Percentiles rank a stretch among this genome's conserved stretches.
phyloP scores from a whole-genome alignment of 73 alveolate genomes.

The Uronychia binucleata region DNA sequence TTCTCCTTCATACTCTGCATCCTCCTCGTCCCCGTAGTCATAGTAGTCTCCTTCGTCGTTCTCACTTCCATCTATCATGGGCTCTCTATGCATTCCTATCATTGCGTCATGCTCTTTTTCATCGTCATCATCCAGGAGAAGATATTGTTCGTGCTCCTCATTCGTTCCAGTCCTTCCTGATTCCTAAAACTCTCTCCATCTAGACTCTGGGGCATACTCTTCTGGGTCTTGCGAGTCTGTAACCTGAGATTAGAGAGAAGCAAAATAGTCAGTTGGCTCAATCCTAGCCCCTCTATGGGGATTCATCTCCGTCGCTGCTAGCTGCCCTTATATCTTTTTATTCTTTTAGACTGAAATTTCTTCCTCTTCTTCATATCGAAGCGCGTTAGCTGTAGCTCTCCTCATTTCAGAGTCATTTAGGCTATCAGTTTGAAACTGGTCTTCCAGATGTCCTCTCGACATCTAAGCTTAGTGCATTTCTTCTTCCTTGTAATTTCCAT shows the following conservation, averaged over 20 bases:
- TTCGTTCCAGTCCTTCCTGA: background rate
- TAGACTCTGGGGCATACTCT: background rate
- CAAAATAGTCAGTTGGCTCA: background rate
- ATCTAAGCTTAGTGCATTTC: background rate
- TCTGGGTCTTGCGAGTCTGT: background rate
- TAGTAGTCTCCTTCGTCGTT: background rate
- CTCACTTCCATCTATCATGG: background rate
- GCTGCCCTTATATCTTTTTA: too few relatives aligned
- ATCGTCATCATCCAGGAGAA: background rate
- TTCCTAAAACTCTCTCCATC: background rate
- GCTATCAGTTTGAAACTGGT: background rate
- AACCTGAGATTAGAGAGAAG: background rate
- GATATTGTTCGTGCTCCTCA: background rate
- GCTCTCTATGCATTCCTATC: background rate
- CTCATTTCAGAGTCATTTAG: background rate
- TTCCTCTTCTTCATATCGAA: background rate
- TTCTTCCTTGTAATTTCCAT: background rate
- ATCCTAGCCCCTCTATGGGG: background rate
- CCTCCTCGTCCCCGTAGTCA: background rate
- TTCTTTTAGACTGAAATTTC: background rate
- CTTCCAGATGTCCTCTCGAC: too few relatives aligned
- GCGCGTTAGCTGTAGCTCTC: background rate
- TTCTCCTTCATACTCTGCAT: background rate
- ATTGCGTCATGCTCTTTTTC: background rate
- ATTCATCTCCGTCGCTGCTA: background rate